Evolutionary conservation across 768 basidiomycete species (phyloP).

Genomic region (Termitomyces titanicus): DNA sequence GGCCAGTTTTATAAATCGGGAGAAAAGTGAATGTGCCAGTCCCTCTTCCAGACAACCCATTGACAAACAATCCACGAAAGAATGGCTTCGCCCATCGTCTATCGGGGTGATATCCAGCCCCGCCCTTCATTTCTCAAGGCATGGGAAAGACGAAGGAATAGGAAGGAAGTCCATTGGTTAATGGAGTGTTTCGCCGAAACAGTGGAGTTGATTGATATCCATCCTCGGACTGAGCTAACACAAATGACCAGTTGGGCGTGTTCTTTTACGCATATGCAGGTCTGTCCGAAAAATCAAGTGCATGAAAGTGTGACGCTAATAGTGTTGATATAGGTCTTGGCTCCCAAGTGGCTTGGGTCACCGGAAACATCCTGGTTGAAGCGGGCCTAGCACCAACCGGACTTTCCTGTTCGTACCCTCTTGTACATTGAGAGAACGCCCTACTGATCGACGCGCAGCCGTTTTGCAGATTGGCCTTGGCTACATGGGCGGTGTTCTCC

Average conservation of each 20-base stretch:
- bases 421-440: not conserved
- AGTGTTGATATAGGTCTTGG: conserved; percentile 41
- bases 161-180: conserved; percentile 42
- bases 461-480: conserved; percentile 54
- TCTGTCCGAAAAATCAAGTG: conserved; percentile 14
- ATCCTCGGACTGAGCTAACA: not conserved
- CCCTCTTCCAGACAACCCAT: too few species aligned
- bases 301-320: not conserved
- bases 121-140: conserved; percentile 34
- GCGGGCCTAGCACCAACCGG: conserved; percentile 21
- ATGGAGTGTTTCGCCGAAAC: conserved; percentile 61
- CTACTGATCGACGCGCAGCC: conserved; percentile 28
- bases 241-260: conserved; percentile 44
- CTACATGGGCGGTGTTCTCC: conserved; percentile 56
- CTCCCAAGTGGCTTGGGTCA: conserved; percentile 44
- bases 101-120: conserved; percentile 38
- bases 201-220: conserved; percentile 29
- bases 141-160: conserved; percentile 51
- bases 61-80: not conserved
- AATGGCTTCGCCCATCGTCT: conserved; percentile 23
- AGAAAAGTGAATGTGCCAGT: not conserved
- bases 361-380: conserved; percentile 41
- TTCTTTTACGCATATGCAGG: conserved; percentile 60
- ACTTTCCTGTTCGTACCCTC: conserved; percentile 43
- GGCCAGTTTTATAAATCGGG: not conserved